Percentiles rank a stretch among this genome's conserved stretches.
These are phyloP conservation scores for Glomus cerebriforme DNA, from an alignment of 192 early-diverging fungal genomes.

Conservation along the genomic window DNA sequence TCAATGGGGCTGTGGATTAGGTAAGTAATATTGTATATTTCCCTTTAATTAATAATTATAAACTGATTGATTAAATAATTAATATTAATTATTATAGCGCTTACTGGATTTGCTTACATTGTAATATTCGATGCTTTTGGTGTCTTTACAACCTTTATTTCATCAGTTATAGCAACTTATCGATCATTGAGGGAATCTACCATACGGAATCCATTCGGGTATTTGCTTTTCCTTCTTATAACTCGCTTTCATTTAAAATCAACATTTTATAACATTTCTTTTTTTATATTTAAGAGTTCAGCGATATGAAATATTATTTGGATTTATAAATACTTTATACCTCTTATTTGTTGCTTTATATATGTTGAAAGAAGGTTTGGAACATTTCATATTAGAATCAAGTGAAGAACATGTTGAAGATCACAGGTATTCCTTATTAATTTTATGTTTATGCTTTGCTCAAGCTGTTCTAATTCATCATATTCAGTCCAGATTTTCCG, in stretches of 20 bases:
- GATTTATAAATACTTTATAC: slow-evolving; percentile 52
- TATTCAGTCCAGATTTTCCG: slow-evolving; percentile 39
- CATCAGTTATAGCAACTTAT: slow-evolving; percentile 48
- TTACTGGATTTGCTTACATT: slow-evolving; percentile 52
- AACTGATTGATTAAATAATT: neutral
- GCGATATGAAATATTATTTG: slow-evolving; percentile 56
- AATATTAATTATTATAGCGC: slow-evolving; percentile 34
- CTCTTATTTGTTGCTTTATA: slow-evolving; percentile 61
- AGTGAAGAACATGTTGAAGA: slow-evolving; percentile 46
- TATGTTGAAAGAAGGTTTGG: slow-evolving; percentile 58
- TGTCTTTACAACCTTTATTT: slow-evolving; percentile 53
- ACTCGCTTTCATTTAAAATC: neutral
- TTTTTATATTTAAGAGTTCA: slow-evolving; percentile 43
- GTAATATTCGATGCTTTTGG: slow-evolving; percentile 63
- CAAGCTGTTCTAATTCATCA: neutral
- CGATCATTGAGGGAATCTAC: slow-evolving; percentile 44
- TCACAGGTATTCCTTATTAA: slow-evolving; percentile 33
- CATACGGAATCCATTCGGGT: slow-evolving; percentile 60
- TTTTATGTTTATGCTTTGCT: neutral
- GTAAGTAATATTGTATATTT: slow-evolving; percentile 34
- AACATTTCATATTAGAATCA: slow-evolving; percentile 55
- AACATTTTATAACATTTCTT: neutral
- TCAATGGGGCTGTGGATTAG: slow-evolving; percentile 46
- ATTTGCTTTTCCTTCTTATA: slow-evolving; percentile 9
- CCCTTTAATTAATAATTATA: neutral